These are phyloP conservation scores for Lachancea waltii DNA, from an alignment of 805 yeast genomes.

Conservation along the genomic window DNA sequence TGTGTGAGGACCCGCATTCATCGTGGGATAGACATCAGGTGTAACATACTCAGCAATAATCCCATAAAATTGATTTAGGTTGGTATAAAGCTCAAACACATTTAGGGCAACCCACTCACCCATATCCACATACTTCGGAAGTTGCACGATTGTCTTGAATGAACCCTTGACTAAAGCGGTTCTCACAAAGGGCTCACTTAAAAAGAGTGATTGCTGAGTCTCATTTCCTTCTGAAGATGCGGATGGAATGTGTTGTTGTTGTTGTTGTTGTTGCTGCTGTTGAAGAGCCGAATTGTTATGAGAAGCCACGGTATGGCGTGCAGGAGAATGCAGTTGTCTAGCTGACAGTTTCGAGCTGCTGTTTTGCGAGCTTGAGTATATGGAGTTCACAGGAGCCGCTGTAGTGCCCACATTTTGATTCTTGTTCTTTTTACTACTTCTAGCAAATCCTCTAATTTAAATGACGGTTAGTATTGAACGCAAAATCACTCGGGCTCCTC, in stretches of 20 bases:
- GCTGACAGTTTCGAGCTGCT: slow-evolving; percentile 44
- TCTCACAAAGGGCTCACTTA: slow-evolving; percentile 88
- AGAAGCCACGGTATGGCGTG: slow-evolving; percentile 22
- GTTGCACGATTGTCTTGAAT: slow-evolving; percentile 88
- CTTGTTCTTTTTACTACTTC: slow-evolving; percentile 44
- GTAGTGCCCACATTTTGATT: slow-evolving; percentile 23
- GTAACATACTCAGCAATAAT: slow-evolving; percentile 88
- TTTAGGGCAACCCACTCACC: slow-evolving; percentile 96
- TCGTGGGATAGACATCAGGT: slow-evolving; percentile 81
- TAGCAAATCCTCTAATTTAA: slow-evolving; percentile 48
- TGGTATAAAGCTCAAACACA: slow-evolving; percentile 81
- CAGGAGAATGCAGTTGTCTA: slow-evolving; percentile 33
- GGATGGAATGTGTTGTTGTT: slow-evolving; percentile 12
- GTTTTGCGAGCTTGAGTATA: slow-evolving; percentile 34
- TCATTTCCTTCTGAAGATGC: slow-evolving; percentile 20
- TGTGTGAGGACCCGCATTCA: slow-evolving; percentile 92
- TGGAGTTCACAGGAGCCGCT: slow-evolving; percentile 18
- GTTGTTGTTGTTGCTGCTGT: slow-evolving; percentile 23
- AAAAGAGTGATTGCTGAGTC: slow-evolving; percentile 43
- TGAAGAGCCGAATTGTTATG: slow-evolving; percentile 16
- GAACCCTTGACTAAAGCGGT: slow-evolving; percentile 95
- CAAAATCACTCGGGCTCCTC: too few relatives aligned
- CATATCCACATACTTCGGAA: slow-evolving; percentile 89
- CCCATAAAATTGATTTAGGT: slow-evolving; percentile 81
- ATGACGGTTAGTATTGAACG: slow-evolving; percentile 1